Percentiles rank a stretch among this genome's conserved stretches.
These are phyloP conservation scores for Cyberlindnera veronae DNA, from an alignment of 805 yeast genomes.

Conservation along the genomic window DNA sequence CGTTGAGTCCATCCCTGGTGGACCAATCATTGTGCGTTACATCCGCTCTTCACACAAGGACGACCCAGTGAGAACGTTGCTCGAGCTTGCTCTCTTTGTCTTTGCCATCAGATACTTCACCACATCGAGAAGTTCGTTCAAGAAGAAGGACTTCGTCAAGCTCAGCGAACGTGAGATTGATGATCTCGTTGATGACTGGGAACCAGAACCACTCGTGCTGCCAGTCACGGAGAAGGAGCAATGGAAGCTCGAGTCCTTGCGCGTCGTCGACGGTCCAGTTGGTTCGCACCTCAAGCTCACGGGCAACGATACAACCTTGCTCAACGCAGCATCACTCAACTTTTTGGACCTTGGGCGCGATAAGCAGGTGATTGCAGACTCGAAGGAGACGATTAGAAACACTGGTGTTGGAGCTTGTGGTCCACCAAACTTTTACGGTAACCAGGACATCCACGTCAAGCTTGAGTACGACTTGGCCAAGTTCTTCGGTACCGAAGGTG, in stretches of 20 bases:
- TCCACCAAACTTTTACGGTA: constrained; percentile 96
- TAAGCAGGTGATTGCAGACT: constrained; percentile 45
- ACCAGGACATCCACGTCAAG: constrained; percentile 84
- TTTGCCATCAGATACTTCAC: constrained; percentile 82
- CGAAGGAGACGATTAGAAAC: constrained; percentile 53
- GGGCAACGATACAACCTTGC: constrained; percentile 35
- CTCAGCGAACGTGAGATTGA: constrained; percentile 65
- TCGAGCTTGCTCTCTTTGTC: constrained; percentile 71
- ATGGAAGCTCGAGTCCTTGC: constrained; percentile 64
- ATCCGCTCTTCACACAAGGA: constrained; percentile 83
- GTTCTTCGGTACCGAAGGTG: constrained; percentile 72
- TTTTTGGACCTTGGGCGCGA: constrained; percentile 59
- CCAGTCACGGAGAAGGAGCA: constrained; percentile 45
- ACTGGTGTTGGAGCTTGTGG: constrained; percentile 98
- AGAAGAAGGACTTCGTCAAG: constrained; percentile 65
- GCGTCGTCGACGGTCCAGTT: constrained; percentile 57
- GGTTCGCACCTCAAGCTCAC: constrained; percentile 24
- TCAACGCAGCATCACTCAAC: constrained; percentile 72
- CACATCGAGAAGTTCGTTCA: constrained; percentile 71
- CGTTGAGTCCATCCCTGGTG: constrained; percentile 46
- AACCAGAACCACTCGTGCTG: constrained; percentile 77
- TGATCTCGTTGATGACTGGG: constrained; percentile 86
- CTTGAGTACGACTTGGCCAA: constrained; percentile 71
- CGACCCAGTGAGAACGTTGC: constrained; percentile 86
- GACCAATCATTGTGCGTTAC: constrained; percentile 59